Evolutionary conservation across 345 rosid genomes (phyloP).

Genomic region (Rhizophora apiculata): DNA sequence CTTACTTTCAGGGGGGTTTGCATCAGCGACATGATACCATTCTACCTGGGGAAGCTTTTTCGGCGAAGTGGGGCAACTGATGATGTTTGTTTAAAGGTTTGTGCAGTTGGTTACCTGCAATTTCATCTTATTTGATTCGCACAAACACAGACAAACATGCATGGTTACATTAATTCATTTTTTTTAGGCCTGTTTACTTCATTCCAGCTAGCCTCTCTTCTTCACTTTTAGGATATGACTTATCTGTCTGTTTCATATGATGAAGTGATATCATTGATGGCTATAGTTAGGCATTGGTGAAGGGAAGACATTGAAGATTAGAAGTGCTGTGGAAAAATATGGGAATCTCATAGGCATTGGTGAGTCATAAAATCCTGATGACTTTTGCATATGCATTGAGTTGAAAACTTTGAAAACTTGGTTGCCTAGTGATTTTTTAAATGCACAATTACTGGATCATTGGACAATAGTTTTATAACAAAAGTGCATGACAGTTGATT

Average conservation of each 20-base stretch:
- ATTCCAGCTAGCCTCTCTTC: not conserved
- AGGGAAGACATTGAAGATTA: conserved; percentile 60
- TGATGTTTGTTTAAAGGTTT: conserved; percentile 79
- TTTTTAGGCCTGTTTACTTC: conserved; percentile 4
- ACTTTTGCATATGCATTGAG: conserved; percentile 7
- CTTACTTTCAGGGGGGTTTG: conserved; percentile 71
- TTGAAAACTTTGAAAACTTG: conserved; percentile 1
- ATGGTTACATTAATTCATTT: not conserved
- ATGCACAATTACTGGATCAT: not conserved
- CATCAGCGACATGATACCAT: conserved; percentile 92
- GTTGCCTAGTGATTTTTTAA: not conserved
- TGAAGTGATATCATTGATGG: conserved; percentile 9
- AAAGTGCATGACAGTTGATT: not conserved
- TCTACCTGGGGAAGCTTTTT: conserved; percentile 77
- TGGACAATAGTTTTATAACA: not conserved
- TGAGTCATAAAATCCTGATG: conserved; percentile 34
- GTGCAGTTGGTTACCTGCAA: conserved; percentile 21
- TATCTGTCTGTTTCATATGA: conserved; percentile 11
- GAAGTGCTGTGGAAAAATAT: conserved; percentile 52
- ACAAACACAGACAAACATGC: not conserved
- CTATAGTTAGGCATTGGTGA: conserved; percentile 68
- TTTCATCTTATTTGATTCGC: conserved; percentile 12
- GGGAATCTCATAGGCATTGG: conserved; percentile 81
- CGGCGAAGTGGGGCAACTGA: conserved; percentile 63
- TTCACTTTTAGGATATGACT: conserved; percentile 1